Percentiles rank a stretch among this genome's conserved stretches.
phyloP scores from a whole-genome alignment of 2,329 filamentous ascomycete genomes.

The Graphilbum fragrans region DNA sequence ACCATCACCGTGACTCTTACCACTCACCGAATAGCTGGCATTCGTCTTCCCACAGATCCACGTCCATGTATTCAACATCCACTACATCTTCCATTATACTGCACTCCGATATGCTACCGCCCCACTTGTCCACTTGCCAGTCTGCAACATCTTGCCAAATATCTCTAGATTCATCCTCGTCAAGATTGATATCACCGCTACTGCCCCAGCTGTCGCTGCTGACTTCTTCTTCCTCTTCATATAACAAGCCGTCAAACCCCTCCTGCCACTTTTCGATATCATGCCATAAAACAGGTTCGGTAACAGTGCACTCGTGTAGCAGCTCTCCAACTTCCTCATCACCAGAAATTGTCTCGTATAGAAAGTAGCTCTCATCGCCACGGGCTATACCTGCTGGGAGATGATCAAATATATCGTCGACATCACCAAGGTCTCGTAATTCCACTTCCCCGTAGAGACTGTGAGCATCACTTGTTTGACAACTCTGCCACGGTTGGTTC shows the following conservation, averaged over 20 bases:
- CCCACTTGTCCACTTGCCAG: constrained; percentile 5
- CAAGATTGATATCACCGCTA: too few species aligned
- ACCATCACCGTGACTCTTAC: too few species aligned
- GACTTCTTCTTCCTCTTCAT: not conserved
- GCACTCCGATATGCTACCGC: too few species aligned
- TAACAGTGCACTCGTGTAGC: not conserved
- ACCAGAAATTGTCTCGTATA: too few species aligned
- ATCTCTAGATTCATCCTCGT: not conserved
- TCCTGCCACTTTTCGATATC: constrained; percentile 7
- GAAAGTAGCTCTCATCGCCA: too few species aligned
- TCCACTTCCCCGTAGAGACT: too few species aligned
- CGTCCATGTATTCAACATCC: not conserved
- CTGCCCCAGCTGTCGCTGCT: not conserved
- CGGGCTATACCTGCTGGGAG: too few species aligned
- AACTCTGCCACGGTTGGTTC: too few species aligned
- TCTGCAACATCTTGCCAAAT: constrained; percentile 3
- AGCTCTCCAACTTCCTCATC: too few species aligned
- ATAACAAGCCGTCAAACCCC: not conserved
- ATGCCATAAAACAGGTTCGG: not conserved
- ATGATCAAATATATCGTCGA: too few species aligned
- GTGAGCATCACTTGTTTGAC: too few species aligned
- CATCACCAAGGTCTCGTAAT: too few species aligned
- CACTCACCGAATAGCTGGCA: not conserved
- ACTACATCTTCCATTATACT: not conserved
- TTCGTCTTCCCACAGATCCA: constrained; percentile 1